These are phyloP conservation scores for Taiozyma sp. DNA, from an alignment of 1,139 yeast species.

Conservation along the genomic window DNA sequence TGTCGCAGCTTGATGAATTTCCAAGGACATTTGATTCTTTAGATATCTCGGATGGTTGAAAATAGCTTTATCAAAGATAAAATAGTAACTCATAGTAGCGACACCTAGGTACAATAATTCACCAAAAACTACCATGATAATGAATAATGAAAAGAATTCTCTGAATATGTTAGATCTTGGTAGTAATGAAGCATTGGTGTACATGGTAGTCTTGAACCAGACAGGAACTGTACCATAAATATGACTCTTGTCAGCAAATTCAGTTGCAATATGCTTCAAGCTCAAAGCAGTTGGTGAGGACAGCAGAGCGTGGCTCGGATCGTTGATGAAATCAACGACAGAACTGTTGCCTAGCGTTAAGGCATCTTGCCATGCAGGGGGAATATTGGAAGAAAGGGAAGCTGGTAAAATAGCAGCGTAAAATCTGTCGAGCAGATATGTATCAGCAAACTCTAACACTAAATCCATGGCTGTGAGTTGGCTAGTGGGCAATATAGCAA, in stretches of 20 bases:
- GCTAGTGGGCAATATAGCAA: neutral
- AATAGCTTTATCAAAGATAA: constrained; percentile 80
- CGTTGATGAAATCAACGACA: constrained; percentile 24
- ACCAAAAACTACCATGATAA: constrained; percentile 80
- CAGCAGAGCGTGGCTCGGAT: constrained; percentile 6
- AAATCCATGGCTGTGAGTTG: constrained; percentile 63
- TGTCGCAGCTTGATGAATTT: constrained; percentile 68
- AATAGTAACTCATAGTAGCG: constrained; percentile 69
- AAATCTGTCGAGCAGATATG: constrained; percentile 62
- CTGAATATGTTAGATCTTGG: constrained; percentile 71
- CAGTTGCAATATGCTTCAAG: constrained; percentile 19
- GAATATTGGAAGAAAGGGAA: constrained; percentile 33
- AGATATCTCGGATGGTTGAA: constrained; percentile 95
- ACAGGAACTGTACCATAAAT: constrained; percentile 47
- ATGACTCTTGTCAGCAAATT: constrained; percentile 19
- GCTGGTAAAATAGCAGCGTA: constrained; percentile 63
- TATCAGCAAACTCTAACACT: constrained; percentile 75
- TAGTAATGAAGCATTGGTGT: constrained; percentile 57
- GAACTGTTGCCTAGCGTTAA: constrained; percentile 26
- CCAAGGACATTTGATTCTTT: constrained; percentile 86
- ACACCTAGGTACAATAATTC: constrained; percentile 73
- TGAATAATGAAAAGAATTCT: constrained; percentile 61
- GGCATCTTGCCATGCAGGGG: constrained; percentile 28
- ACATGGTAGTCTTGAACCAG: constrained; percentile 44
- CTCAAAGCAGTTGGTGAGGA: constrained; percentile 5